Evolutionary conservation across 2,329 filamentous ascomycete species (phyloP), one percentile per base, ranked within the genome.

Genomic region (Colletotrichum tabaci): DNA sequence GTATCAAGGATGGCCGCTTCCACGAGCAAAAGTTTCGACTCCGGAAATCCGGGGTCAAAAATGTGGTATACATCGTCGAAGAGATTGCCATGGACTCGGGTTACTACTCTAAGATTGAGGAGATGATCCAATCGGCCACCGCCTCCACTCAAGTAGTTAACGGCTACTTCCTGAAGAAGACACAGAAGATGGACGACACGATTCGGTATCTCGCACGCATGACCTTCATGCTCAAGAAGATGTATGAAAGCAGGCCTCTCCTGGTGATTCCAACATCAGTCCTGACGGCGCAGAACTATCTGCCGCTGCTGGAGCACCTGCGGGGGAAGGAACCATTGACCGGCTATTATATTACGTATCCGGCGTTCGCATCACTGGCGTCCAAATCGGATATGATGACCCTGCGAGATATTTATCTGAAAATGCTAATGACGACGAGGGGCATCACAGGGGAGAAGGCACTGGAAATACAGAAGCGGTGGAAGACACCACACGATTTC

Each of bases 11-110:
- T 73, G 93, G 93, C 1, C 90, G 94, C 2, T 96, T 95, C 76
- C 92, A 92, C 75, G 94, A 96, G 79, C 94, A 96, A 78, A 96
- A 96, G 78, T 96, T 95, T 78, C 91, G 94, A 1, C 86, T 96
- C 13, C 88, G 88, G 66, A 90, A 90, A 62, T 93, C 90, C 0
- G 93, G 93, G 0, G 85, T 94, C n/a, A 89, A 89, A 69, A 93
- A 95, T 75, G 91, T 95, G 16, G 87, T 94, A 47, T 96, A 96
- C 77, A 86, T 96, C 30, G 87, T 96, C 66, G 94, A 96, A 78
- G 91, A 95, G 75, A 91, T 92, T 69, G 79, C 87, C 13, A 86
- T 94, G 77, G 87, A 91, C 53, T 77, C 87, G 0, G 85, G 88
- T 9, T 79, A 84, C 50, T 84, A 84, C 46, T 82, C 85, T 30